Evolutionary conservation across 768 basidiomycete genomes (phyloP), one percentile per base, ranked within the genome.

Genomic region (Gloeophyllum trabeum): DNA sequence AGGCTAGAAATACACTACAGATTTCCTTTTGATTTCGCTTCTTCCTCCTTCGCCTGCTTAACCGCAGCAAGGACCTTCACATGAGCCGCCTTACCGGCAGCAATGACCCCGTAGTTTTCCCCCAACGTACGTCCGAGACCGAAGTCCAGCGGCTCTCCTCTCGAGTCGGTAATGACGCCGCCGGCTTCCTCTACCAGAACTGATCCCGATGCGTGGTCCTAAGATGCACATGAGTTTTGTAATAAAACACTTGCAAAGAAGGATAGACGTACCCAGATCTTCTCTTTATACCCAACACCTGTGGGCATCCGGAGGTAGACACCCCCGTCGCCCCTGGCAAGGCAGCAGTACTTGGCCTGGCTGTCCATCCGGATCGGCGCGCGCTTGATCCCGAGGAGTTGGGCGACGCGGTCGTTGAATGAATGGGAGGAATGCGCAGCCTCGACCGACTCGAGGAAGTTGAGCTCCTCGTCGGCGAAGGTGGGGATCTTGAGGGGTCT

Each of bases 151-250:
- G 71, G 69, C 41, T 72, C 48, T 2, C 92, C 94, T 34, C 79
- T 69, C 39, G 85, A 85, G 57, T 98, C 86, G 0, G 81, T 83
- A 25, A 97, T 76, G n/a, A 83, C 48, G 0, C 93, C 93, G 0
- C 92, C 93, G 0, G 91, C 86, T 59, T 97, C 94, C 48, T 78
- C 73, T 12, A 98, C 76, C 4, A 99, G 71, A 12, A 98, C 55
- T 1, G 75, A 67, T 0, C 96, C 94, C 0, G 88, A 76, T 0
- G 94, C 91, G 55, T 97, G 96, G 53, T 97, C 94, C 85, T 90
- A 42, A 12, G 18, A 4, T 13, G 23, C 12, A 24, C 24, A 18
- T 4, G 6, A 20, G 30, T 14, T 24, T 24, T 24, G n/a, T 24
- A 39, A 39, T 19, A 39, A 21, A 7, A 30, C 3, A 18, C 24